These are phyloP conservation scores for Cladosporium sp. DNA, from an alignment of 2,329 filamentous ascomycete species.

Conservation along the genomic window DNA sequence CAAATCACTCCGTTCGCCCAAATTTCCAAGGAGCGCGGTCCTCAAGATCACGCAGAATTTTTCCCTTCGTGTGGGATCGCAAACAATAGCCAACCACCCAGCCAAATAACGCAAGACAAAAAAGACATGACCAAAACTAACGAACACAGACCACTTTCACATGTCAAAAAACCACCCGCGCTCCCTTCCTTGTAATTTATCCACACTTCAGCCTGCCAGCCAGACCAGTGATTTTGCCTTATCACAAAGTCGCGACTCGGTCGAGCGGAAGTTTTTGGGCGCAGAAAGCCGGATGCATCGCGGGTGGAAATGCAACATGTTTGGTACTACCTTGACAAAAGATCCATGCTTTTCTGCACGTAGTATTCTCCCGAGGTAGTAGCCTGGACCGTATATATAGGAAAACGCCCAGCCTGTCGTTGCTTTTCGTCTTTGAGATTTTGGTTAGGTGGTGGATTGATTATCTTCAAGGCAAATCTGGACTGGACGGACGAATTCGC, in stretches of 20 bases:
- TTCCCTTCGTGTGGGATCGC: too few relatives aligned
- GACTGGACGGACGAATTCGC: too few relatives aligned
- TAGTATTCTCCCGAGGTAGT: neutral
- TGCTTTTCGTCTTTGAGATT: neutral
- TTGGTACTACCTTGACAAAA: constrained; percentile 16
- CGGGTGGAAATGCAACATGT: constrained; percentile 12
- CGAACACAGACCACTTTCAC: neutral
- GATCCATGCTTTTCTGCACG: constrained; percentile 18
- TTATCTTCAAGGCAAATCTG: neutral
- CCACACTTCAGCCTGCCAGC: neutral
- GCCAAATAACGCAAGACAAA: neutral
- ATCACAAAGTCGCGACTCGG: neutral
- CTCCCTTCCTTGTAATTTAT: neutral
- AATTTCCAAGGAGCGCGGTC: neutral
- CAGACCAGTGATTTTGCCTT: neutral
- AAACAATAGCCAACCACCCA: neutral
- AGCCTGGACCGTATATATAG: neutral
- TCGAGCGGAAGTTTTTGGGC: neutral
- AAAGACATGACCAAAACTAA: neutral
- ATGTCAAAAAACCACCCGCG: neutral
- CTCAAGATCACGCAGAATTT: too few relatives aligned
- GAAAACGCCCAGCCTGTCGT: neutral
- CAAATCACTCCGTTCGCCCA: too few relatives aligned
- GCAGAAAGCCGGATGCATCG: neutral
- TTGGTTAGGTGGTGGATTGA: neutral